Base-by-base conservation (phyloP, 257 asterid species). In the Echites panduratus region DNA sequence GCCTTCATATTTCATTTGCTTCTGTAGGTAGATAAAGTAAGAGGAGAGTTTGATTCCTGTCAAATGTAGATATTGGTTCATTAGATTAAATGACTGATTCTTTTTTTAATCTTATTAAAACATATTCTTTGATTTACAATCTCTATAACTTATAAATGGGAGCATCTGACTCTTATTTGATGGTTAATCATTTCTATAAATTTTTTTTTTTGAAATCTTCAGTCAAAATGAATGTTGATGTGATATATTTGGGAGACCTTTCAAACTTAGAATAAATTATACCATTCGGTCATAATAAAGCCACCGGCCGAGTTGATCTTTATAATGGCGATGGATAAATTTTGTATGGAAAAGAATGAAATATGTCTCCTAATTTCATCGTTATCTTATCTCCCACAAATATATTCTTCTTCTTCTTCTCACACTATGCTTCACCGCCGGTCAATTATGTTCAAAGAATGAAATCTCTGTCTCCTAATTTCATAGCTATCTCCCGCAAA, bases 161-260 rank as follows among this genome's bases (percentile, higher is more conserved):
- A n/a, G n/a, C n/a, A n/a, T n/a, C n/a, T n/a, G n/a, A n/a, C n/a
- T n/a, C n/a, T n/a, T n/a, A n/a, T n/a, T n/a, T n/a, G n/a, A n/a
- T n/a, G n/a, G n/a, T n/a, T n/a, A n/a, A n/a, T n/a, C n/a, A n/a
- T n/a, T n/a, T n/a, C n/a, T n/a, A n/a, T n/a, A n/a, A n/a, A n/a
- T n/a, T n/a, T n/a, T n/a, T 49, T 50, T 74, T 16, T 47, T 10
- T 19, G n/a, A 68, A 56, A 75, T 12, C 35, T 75, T 27, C 74
- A 0, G 14, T 13, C 22, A 41, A 56, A 56, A 44, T 57, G 52
- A 40, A 19, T n/a, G 50, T 11, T 2, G 52, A 70, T 70, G 52
- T 35, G 16, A 57, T 26, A 58, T 58, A 29, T 59, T 61, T 29
- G 63, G 24, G 66, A 61, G 44, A 26, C 19, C 13, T 27, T 62